A percentile compares a stretch with the other conserved stretches of the same genome.
These are phyloP conservation scores for Auxenochlorella pyrenoidosa DNA, from an alignment of 139 green algal species.

Conservation along the genomic window DNA sequence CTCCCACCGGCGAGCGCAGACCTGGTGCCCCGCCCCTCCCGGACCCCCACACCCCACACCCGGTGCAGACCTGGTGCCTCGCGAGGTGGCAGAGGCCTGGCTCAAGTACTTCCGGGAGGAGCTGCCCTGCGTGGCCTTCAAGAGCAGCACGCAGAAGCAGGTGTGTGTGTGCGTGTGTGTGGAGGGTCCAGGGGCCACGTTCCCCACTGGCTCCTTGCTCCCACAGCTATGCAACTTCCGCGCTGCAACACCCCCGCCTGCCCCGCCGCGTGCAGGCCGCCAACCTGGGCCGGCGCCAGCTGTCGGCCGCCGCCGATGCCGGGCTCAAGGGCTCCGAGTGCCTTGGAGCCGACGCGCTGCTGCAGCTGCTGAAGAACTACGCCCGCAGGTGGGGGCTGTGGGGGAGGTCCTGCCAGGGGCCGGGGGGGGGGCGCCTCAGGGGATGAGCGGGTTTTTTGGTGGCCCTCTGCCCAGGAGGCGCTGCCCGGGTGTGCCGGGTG, in stretches of 20 bases:
- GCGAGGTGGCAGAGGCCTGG: conserved; percentile 89
- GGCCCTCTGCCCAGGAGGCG: too few species aligned
- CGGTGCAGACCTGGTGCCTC: conserved; percentile 89
- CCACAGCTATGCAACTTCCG: too few species aligned
- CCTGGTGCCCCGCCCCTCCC: conserved; percentile 81
- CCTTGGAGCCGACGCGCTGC: conserved; percentile 89
- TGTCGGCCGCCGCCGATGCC: conserved; percentile 16
- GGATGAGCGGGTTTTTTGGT: too few species aligned
- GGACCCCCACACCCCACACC: too few species aligned
- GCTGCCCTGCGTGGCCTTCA: conserved; percentile 96
- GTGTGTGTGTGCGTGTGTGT: neutral
- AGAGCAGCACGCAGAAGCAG: conserved; percentile 93
- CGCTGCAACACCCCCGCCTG: neutral
- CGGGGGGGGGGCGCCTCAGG: too few species aligned
- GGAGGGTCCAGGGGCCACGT: too few species aligned
- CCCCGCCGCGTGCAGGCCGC: conserved; percentile 5
- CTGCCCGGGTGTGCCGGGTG: too few species aligned
- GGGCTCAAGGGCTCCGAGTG: conserved; percentile 50
- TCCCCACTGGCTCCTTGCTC: too few species aligned
- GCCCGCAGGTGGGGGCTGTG: conserved; percentile 38
- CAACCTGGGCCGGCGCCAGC: conserved; percentile 54
- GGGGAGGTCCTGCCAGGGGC: too few species aligned
- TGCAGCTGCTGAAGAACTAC: conserved; percentile 99
- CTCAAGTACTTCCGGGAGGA: conserved; percentile 95
- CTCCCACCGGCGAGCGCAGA: too few species aligned